Base-by-base conservation (phyloP, 2,329 filamentous ascomycete species). In the Hypoxylon sp. region DNA sequence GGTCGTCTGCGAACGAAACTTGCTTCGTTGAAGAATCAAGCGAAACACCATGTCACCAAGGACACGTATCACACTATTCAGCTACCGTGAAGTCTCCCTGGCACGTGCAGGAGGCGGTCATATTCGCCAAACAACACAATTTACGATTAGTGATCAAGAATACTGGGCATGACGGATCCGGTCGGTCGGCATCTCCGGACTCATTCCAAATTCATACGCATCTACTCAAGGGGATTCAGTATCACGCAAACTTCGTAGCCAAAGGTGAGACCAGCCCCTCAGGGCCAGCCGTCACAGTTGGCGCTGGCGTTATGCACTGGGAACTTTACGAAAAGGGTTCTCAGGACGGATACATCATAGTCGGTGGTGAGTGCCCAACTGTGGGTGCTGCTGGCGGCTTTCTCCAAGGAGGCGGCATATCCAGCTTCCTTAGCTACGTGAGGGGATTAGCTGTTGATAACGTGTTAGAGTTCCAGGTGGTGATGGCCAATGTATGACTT, bases 331-430 rank as follows among this genome's bases (percentile, higher is more conserved):
- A 42, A 42, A 42, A 8, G 37, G 37, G 37, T 8, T 42, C 37
- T 17, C 37, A 42, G n/a, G 37, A 42, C n/a, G 37, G 37, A 14
- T 42, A 42, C n/a, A 42, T 42, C 37, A 42, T 42, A 42, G 37
- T 42, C 13, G 37, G 37, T 11, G 37, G 37, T 1, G 37, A 42
- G n/a, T 42, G 37, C 13, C 37, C 37, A 14, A 42, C 37, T 8
- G 37, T 42, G 6, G 37, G 37, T 8, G 37, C 37, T 6, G 37
- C n/a, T 14, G 37, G 37, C 11, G 37, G 37, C 37, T 42, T 42
- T 42, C 37, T 42, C 37, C 37, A 42, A 42, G 37, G 37, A 42
- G 37, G 37, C n/a, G 37, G 37, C 13, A 13, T 42, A 2, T 42
- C 37, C 6, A 42, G 37, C n/a, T 42, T 42, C 37, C 37, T 42